Conservation (phyloP, 176 grass and related monocot species). For the Oryza brachyantha region DNA sequence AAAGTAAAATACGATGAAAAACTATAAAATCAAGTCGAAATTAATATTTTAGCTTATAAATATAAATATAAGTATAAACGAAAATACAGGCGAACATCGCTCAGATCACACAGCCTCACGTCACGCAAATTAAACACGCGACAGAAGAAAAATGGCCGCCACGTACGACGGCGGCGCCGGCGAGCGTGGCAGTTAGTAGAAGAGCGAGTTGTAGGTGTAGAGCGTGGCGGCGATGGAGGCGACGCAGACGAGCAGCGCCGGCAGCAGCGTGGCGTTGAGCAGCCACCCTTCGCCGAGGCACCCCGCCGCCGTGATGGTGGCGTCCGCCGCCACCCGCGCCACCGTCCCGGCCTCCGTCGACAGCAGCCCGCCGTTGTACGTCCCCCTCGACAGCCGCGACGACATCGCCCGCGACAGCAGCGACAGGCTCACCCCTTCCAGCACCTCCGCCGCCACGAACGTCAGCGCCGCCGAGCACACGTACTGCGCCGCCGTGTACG, state of each 20-base stretch:
- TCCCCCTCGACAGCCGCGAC: constrained; percentile 50
- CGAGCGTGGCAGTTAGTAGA: too few relatives aligned
- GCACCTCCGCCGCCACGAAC: constrained; percentile 41
- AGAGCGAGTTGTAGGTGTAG: constrained; percentile 45
- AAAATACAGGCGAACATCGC: too few relatives aligned
- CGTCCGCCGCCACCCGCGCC: constrained; percentile 48
- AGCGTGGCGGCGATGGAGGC: constrained; percentile 47
- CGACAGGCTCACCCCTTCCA: constrained; percentile 55
- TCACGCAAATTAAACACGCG: too few relatives aligned
- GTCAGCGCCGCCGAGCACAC: constrained; percentile 43
- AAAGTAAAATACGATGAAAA: too few relatives aligned
- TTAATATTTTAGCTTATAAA: too few relatives aligned
- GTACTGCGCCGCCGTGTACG: constrained; percentile 42
- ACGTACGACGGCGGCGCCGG: too few relatives aligned
- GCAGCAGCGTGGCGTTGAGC: constrained; percentile 53
- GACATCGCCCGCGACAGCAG: constrained; percentile 48
- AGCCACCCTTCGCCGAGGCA: constrained; percentile 31
- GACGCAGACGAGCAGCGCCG: constrained; percentile 42
- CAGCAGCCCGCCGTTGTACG: constrained; percentile 51
- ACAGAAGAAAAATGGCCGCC: too few relatives aligned
- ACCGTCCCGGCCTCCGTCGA: constrained; percentile 59
- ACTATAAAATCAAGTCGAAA: too few relatives aligned
- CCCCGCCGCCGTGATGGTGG: constrained; percentile 49
- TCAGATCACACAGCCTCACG: too few relatives aligned
- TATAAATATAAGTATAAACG: too few relatives aligned